Conservation (phyloP, 2,329 filamentous ascomycete genomes). For the Arachnopeziza araneosa region DNA sequence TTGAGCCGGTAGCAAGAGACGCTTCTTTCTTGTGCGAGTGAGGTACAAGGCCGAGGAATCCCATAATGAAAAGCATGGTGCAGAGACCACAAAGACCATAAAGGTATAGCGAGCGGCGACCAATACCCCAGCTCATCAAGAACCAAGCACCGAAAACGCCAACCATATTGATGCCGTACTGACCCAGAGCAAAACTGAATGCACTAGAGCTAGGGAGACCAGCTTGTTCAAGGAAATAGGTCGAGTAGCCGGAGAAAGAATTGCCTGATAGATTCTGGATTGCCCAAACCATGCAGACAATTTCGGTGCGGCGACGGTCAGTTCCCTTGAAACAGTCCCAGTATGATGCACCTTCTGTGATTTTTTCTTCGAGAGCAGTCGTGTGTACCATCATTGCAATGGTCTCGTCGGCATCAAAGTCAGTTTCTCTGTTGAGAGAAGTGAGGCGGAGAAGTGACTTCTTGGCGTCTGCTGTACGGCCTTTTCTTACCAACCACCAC, state of each 20-base stretch:
- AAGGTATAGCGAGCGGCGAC: constrained; percentile 58
- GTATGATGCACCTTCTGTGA: constrained; percentile 37
- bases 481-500: constrained; percentile 44
- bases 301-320: constrained; percentile 45
- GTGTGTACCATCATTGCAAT: constrained; percentile 50
- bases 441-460: constrained; percentile 11
- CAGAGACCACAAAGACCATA: constrained; percentile 51
- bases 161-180: constrained; percentile 53
- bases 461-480: constrained; percentile 31
- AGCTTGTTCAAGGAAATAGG: constrained; percentile 52
- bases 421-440: constrained; percentile 17
- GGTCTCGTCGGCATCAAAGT: constrained; percentile 35
- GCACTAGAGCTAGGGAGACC: constrained; percentile 48
- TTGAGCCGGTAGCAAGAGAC: constrained; percentile 29
- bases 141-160: constrained; percentile 62
- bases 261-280: constrained; percentile 57
- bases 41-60: constrained; percentile 29
- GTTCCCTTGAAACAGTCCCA: constrained; percentile 42
- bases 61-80: constrained; percentile 43
- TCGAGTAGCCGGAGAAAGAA: constrained; percentile 56
- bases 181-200: constrained; percentile 58
- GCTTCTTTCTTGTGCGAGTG: constrained; percentile 26
- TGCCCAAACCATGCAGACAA: constrained; percentile 51
- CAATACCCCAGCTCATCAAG: constrained; percentile 52
- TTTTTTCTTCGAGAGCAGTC: constrained; percentile 45